These are phyloP conservation scores for Zea mays DNA, from an alignment of 176 grass and related monocot genomes.

Conservation along the genomic window Zm-B73-REFERENCE-NAM-5.0 NC_050098.1:190099001-190099500, in stretches of 20 bases:
- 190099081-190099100: background rate
- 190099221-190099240: constrained; percentile 45
- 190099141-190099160: constrained; percentile 20
- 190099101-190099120: constrained; percentile 1
- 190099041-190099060: too few relatives aligned
- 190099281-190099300: constrained; percentile 45
- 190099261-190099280: constrained; percentile 37
- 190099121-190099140: constrained; percentile 24
- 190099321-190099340: background rate
- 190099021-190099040: background rate
- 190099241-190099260: constrained; percentile 35
- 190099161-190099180: constrained; percentile 39
- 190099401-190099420: background rate
- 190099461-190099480: background rate
- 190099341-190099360: constrained; percentile 2
- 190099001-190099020: background rate
- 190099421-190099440: too few relatives aligned
- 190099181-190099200: constrained; percentile 24
- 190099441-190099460: background rate
- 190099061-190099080: constrained; percentile 26
- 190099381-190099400: constrained; percentile 28
- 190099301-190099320: constrained; percentile 12
- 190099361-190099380: background rate
- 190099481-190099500: too few relatives aligned
- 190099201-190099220: constrained; percentile 32